Conservation (phyloP, 805 yeast genomes). For the Barnettozyma botsteinii region DNA sequence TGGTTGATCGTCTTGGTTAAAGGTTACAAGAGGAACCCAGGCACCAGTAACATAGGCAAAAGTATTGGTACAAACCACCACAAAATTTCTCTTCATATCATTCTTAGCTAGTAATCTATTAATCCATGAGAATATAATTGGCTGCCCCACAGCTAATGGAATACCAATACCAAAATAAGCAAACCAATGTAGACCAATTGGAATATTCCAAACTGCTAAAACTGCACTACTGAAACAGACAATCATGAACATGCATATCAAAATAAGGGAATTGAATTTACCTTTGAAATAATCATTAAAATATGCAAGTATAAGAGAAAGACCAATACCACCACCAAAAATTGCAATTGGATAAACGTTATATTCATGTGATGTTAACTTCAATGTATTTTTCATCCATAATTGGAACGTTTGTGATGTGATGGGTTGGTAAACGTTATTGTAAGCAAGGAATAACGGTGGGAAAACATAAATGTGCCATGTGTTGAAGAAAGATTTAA, state of each 20-base stretch:
- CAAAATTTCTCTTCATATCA: conserved; percentile 31
- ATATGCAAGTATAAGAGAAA: conserved; percentile 32
- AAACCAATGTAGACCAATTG: conserved; percentile 44
- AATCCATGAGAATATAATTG: conserved; percentile 51
- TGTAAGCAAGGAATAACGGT: conserved; percentile 17
- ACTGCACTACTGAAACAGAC: conserved; percentile 38
- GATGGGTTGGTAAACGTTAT: conserved; percentile 23
- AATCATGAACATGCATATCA: conserved; percentile 33
- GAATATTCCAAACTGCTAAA: conserved; percentile 45
- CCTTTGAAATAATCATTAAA: conserved; percentile 34
- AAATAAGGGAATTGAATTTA: conserved; percentile 31
- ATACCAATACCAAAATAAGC: conserved; percentile 42
- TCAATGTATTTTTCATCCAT: conserved; percentile 39
- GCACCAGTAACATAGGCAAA: conserved; percentile 38
- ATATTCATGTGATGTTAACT: conserved; percentile 30
- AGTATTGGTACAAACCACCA: conserved; percentile 37
- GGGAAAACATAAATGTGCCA: conserved; percentile 49
- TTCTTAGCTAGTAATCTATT: conserved; percentile 37
- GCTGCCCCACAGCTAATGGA: conserved; percentile 49
- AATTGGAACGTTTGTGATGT: conserved; percentile 39
- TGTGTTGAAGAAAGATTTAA: conserved; percentile 35
- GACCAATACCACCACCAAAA: conserved; percentile 35
- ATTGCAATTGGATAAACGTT: conserved; percentile 38
- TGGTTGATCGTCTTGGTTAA: conserved; percentile 35
- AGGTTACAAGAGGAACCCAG: conserved; percentile 37